Evolutionary conservation across 129 eudicot species (phyloP).

Genomic region (Helianthus tuberosus): DNA sequence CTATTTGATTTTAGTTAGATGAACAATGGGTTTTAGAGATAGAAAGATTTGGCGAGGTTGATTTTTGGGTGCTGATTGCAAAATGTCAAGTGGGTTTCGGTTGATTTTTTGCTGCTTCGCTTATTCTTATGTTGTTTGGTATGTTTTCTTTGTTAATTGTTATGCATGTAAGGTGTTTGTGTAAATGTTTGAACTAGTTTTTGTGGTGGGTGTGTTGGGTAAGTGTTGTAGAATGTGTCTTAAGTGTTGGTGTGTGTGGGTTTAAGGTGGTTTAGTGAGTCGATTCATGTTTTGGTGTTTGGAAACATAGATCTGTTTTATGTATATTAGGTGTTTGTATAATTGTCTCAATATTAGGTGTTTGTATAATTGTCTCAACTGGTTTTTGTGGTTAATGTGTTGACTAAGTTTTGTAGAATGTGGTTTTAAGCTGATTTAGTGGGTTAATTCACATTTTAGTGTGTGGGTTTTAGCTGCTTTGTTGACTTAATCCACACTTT

Average conservation of each 20-base stretch:
- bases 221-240: too few species aligned
- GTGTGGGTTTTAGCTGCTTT: background rate
- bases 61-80: background rate
- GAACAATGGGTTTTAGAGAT: too few species aligned
- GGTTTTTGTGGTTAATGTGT: background rate
- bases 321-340: too few species aligned
- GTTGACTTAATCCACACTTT: background rate
- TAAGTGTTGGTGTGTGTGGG: too few species aligned
- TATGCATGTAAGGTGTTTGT: slow-evolving; percentile 18
- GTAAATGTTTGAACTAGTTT: too few species aligned
- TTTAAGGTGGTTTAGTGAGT: too few species aligned
- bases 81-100: slow-evolving; percentile 53
- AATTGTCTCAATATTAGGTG: too few species aligned
- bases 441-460: background rate
- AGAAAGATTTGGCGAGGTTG: too few species aligned
- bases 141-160: slow-evolving; percentile 18
- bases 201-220: too few species aligned
- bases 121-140: slow-evolving; percentile 65
- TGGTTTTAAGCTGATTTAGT: background rate
- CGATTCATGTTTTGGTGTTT: too few species aligned
- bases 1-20: too few species aligned
- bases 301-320: too few species aligned
- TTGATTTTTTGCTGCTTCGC: slow-evolving; percentile 55
- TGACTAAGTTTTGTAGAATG: background rate
- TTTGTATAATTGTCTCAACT: background rate